These are phyloP conservation scores for Cladorrhinum sp. DNA, from an alignment of 2,329 filamentous ascomycete species.

Conservation along the genomic window DNA sequence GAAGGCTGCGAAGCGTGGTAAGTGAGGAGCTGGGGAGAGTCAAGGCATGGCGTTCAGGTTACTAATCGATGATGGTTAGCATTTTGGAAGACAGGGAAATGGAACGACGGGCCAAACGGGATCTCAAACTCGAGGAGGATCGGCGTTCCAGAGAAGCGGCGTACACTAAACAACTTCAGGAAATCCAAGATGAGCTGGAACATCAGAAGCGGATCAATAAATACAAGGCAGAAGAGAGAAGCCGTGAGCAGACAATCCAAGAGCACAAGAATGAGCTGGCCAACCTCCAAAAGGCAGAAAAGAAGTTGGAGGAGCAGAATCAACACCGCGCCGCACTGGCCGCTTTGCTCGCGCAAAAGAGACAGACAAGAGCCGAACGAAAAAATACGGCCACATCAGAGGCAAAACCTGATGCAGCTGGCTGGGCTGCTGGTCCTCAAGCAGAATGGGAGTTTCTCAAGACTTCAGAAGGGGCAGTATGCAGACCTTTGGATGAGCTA, in stretches of 20 bases:
- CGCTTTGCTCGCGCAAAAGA: neutral
- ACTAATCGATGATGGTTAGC: neutral
- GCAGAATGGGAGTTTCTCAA: slow-evolving; percentile 64
- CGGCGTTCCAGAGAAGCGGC: slow-evolving; percentile 42
- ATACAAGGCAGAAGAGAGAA: slow-evolving; percentile 42
- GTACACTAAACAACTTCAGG: slow-evolving; percentile 44
- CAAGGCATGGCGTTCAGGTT: neutral
- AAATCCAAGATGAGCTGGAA: slow-evolving; percentile 54
- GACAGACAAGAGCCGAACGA: neutral
- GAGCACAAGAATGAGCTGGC: slow-evolving; percentile 47
- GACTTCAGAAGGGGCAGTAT: slow-evolving; percentile 45
- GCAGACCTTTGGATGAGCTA: slow-evolving; percentile 55
- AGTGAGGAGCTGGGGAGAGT: neutral
- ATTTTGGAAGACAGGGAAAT: slow-evolving; percentile 45
- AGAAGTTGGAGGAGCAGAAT: slow-evolving; percentile 22
- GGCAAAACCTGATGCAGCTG: slow-evolving; percentile 2
- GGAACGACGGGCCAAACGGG: slow-evolving; percentile 42
- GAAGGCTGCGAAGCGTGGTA: slow-evolving; percentile 49
- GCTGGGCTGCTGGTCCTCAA: slow-evolving; percentile 26
- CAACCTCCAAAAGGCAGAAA: slow-evolving; percentile 35
- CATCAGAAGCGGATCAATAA: slow-evolving; percentile 43
- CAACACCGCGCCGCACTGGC: slow-evolving; percentile 12
- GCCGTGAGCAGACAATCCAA: slow-evolving; percentile 42
- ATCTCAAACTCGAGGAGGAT: slow-evolving; percentile 49
- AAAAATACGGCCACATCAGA: neutral